phyloP scores from a whole-genome alignment of 1,284 basidiomycete genomes.

The Microbotryum violaceum region DNA sequence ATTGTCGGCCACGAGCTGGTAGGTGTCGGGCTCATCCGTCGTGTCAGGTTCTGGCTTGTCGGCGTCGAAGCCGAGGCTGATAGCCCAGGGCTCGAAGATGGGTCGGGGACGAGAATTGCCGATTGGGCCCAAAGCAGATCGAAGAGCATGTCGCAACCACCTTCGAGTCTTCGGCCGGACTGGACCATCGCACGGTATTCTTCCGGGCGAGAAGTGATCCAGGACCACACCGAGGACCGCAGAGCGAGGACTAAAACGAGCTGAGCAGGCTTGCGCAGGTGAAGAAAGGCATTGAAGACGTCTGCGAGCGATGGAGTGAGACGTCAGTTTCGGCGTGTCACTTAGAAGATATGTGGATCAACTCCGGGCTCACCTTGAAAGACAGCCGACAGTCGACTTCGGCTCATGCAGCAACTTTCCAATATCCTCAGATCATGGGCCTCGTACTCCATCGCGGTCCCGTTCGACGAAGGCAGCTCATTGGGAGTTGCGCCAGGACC shows the following conservation, averaged over 20 bases:
- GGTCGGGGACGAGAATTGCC: constrained; percentile 15
- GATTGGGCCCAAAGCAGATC: constrained; percentile 38
- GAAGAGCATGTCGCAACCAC: constrained; percentile 39
- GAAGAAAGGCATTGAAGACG: constrained; percentile 71
- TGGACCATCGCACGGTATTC: constrained; percentile 71
- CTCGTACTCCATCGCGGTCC: constrained; percentile 49
- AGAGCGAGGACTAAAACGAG: constrained; percentile 64
- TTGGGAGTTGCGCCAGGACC: background rate
- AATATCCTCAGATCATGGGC: constrained; percentile 66
- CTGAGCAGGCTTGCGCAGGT: constrained; percentile 70
- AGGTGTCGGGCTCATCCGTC: constrained; percentile 29
- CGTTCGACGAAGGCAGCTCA: constrained; percentile 18
- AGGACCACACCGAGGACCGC: constrained; percentile 80
- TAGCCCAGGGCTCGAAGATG: too few species aligned
- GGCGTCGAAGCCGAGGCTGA: too few species aligned
- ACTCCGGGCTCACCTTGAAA: constrained; percentile 51
- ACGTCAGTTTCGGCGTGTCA: constrained; percentile 1
- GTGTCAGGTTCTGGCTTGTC: too few species aligned
- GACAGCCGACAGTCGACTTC: constrained; percentile 55
- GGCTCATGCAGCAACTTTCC: constrained; percentile 61
- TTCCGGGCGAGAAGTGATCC: constrained; percentile 72
- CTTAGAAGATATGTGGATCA: constrained; percentile 19
- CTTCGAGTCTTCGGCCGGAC: constrained; percentile 36
- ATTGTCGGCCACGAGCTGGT: constrained; percentile 53
- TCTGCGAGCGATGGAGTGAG: constrained; percentile 47